These are phyloP conservation scores for Platanthera zijinensis DNA, from an alignment of 106 monocot genomes.

Conservation along the genomic window DNA sequence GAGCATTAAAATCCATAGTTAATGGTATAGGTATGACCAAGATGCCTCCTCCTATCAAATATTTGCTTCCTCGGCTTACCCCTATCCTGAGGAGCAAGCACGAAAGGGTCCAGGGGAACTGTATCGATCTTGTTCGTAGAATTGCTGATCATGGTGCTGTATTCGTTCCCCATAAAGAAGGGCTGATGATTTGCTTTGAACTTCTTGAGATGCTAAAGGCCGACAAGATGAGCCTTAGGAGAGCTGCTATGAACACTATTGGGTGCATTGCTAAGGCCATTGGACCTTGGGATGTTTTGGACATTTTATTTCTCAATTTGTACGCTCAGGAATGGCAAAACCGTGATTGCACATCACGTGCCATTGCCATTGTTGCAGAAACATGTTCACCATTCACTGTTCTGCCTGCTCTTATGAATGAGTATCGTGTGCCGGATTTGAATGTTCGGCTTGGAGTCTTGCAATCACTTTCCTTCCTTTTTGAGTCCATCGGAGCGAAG, in stretches of 20 bases:
- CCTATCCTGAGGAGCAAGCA: constrained; percentile 94
- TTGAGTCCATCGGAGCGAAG: too few relatives aligned
- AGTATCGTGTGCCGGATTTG: too few relatives aligned
- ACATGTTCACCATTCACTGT: too few relatives aligned
- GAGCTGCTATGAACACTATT: constrained; percentile 97
- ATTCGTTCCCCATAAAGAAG: constrained; percentile 94
- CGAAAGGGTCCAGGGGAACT: constrained; percentile 97
- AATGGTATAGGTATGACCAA: constrained; percentile 99
- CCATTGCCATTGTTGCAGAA: too few relatives aligned
- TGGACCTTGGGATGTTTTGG: constrained; percentile 98
- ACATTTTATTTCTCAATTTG: constrained; percentile 81
- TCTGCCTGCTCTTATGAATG: too few relatives aligned
- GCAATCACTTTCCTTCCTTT: too few relatives aligned
- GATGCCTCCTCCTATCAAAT: constrained; percentile 98
- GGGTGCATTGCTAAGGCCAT: constrained; percentile 99
- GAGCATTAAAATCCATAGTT: constrained; percentile 92
- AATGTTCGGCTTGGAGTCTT: too few relatives aligned
- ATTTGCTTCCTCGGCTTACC: constrained; percentile 86
- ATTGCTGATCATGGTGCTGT: constrained; percentile 99
- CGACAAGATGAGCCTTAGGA: constrained; percentile 93
- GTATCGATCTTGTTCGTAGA: constrained; percentile 95
- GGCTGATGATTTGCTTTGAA: constrained; percentile 99
- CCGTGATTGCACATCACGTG: too few relatives aligned
- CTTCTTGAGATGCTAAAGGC: constrained; percentile 98
- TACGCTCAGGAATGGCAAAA: too few relatives aligned